Conservation (phyloP, 148 eudicot species). For the Pouteria glomerata region DNA sequence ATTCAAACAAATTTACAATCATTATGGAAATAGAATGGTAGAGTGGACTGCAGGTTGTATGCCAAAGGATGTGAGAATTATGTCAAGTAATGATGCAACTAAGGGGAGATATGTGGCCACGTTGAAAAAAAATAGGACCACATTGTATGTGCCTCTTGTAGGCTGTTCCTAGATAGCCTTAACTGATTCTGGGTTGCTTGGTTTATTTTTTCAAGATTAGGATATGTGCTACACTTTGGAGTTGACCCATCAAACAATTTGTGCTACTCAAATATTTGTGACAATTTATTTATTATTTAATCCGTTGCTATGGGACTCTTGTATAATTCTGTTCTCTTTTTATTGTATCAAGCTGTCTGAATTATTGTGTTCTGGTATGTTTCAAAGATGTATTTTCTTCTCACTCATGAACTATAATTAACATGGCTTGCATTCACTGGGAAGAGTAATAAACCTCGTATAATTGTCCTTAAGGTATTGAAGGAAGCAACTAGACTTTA, state of each 20-base stretch:
- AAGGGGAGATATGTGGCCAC: no score
- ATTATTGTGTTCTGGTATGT: background rate
- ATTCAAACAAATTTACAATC: background rate
- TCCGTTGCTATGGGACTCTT: background rate
- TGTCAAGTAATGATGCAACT: background rate
- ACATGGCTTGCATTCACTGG: background rate
- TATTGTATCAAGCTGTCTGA: background rate
- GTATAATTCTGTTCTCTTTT: background rate
- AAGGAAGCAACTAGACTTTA: constrained; percentile 82
- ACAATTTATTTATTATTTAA: background rate
- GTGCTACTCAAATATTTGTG: background rate
- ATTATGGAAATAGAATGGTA: background rate
- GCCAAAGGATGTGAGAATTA: background rate
- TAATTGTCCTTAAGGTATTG: constrained; percentile 42
- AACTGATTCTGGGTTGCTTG: background rate
- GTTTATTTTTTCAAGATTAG: background rate
- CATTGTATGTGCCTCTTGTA: background rate
- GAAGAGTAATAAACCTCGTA: background rate
- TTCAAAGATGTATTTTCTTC: background rate
- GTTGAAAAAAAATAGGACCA: background rate
- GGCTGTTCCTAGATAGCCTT: background rate
- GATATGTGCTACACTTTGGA: background rate
- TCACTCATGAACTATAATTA: background rate
- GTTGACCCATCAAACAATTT: background rate
- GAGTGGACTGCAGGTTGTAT: background rate